Percentiles rank a stretch among this genome's conserved stretches.
Evolutionary conservation across 768 basidiomycete species (phyloP).

Genomic region (Fibroporia radiculosa): DNA sequence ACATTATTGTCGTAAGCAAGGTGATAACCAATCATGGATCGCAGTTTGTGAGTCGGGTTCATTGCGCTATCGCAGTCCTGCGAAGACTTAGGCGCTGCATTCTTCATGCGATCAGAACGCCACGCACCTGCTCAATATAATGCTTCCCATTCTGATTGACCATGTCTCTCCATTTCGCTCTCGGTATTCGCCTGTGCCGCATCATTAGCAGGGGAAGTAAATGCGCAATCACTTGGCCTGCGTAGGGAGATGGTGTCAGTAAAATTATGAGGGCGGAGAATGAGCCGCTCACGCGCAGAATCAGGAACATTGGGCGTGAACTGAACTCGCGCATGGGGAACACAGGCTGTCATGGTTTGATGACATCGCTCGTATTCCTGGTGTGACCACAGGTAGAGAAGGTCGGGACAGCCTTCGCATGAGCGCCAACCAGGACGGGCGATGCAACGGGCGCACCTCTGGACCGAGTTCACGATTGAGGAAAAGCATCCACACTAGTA

Average conservation of each 20-base stretch:
- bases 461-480: constrained; percentile 65
- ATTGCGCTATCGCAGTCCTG: constrained; percentile 52
- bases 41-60: constrained; percentile 52
- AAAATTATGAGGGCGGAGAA: not conserved
- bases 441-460: constrained; percentile 35
- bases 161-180: constrained; percentile 66
- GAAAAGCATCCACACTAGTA: constrained; percentile 77
- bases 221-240: constrained; percentile 65
- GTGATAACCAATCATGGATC: constrained; percentile 77
- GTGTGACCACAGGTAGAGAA: too few species aligned
- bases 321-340: constrained; percentile 45
- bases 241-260: constrained; percentile 6
- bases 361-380: constrained; percentile 76
- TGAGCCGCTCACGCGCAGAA: constrained; percentile 50
- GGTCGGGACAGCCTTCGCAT: too few species aligned
- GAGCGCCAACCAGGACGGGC: not conserved
- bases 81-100: constrained; percentile 3
- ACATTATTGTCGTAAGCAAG: constrained; percentile 60
- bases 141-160: constrained; percentile 58
- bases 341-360: constrained; percentile 50
- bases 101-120: constrained; percentile 1
- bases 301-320: constrained; percentile 54
- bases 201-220: constrained; percentile 81
- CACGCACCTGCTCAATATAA: constrained; percentile 71
- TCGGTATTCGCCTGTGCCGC: constrained; percentile 73